Conservation (phyloP, 2,329 filamentous ascomycete genomes). For the Colletotrichum sp. region DNA sequence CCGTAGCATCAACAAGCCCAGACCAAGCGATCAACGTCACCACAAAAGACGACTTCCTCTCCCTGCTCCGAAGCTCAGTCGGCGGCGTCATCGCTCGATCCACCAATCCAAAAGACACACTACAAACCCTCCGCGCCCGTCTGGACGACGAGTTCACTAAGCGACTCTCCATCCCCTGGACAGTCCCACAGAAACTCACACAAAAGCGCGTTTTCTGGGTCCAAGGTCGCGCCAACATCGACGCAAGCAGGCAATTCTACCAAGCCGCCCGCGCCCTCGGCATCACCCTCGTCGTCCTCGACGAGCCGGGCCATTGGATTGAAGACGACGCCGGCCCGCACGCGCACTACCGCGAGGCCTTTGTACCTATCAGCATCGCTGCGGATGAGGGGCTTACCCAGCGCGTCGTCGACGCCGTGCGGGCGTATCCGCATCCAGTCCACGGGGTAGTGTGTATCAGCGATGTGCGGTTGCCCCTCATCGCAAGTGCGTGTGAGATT, state of each 20-base stretch:
- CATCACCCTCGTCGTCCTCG: slow-evolving; percentile 39
- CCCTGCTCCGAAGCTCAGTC: not conserved
- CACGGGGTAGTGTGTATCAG: slow-evolving; percentile 41
- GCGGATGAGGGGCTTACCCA: slow-evolving; percentile 28
- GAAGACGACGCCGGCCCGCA: slow-evolving; percentile 24
- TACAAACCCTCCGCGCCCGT: not conserved
- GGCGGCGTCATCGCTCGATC: not conserved
- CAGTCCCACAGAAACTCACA: not conserved
- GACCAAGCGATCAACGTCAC: not conserved
- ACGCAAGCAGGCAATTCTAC: not conserved
- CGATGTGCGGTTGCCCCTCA: slow-evolving; percentile 30
- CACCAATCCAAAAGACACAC: not conserved
- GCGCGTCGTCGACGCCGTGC: slow-evolving; percentile 33
- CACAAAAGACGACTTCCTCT: not conserved
- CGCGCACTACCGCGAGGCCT: slow-evolving; percentile 33
- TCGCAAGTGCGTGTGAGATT: slow-evolving; percentile 33
- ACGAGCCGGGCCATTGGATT: slow-evolving; percentile 43
- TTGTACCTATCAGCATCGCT: slow-evolving; percentile 32
- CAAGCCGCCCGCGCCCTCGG: slow-evolving; percentile 29
- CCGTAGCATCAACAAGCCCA: not conserved
- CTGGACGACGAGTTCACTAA: not conserved
- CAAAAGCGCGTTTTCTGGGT: not conserved
- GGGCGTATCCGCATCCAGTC: slow-evolving; percentile 22
- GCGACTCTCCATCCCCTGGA: not conserved
- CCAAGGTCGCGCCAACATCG: not conserved